Conservation (phyloP, 768 basidiomycete species). For the Mycena filopes region DNA sequence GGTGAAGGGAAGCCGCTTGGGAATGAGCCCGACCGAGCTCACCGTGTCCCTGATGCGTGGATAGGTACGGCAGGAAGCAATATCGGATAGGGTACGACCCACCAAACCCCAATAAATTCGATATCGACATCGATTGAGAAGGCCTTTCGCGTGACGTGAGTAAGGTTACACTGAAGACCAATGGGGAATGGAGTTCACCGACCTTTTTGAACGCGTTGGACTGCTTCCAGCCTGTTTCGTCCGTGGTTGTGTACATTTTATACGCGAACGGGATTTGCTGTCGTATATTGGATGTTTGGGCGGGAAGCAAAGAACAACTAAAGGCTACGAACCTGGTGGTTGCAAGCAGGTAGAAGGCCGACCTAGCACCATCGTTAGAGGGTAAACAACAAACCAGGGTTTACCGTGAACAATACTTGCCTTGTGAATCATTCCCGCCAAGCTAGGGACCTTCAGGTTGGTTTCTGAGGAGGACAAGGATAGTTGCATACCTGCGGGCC, state of each 20-base stretch:
- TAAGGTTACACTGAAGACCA: too few species aligned
- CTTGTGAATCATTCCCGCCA: conserved; percentile 62
- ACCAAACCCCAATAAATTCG: conserved; percentile 66
- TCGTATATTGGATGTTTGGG: conserved; percentile 36
- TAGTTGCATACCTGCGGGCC: conserved; percentile 56
- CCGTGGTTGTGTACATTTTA: conserved; percentile 59
- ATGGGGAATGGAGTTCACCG: neutral
- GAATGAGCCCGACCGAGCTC: conserved; percentile 60
- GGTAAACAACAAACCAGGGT: conserved; percentile 26
- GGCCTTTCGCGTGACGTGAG: conserved; percentile 31
- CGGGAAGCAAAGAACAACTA: too few species aligned
- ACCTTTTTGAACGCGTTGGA: conserved; percentile 51
- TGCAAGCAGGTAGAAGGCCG: conserved; percentile 65
- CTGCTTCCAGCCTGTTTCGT: conserved; percentile 56
- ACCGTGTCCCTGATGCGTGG: conserved; percentile 61
- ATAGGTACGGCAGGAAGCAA: conserved; percentile 23
- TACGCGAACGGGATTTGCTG: conserved; percentile 69
- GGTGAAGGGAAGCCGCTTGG: conserved; percentile 57
- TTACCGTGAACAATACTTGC: conserved; percentile 57
- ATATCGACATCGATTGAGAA: conserved; percentile 56
- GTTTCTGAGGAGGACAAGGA: neutral
- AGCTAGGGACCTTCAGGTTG: neutral
- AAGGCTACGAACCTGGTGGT: conserved; percentile 39
- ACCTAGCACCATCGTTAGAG: conserved; percentile 39
- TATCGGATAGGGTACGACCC: conserved; percentile 30